Conservation (phyloP, 129 eudicot species). For the Tanacetum coccineum region DNA sequence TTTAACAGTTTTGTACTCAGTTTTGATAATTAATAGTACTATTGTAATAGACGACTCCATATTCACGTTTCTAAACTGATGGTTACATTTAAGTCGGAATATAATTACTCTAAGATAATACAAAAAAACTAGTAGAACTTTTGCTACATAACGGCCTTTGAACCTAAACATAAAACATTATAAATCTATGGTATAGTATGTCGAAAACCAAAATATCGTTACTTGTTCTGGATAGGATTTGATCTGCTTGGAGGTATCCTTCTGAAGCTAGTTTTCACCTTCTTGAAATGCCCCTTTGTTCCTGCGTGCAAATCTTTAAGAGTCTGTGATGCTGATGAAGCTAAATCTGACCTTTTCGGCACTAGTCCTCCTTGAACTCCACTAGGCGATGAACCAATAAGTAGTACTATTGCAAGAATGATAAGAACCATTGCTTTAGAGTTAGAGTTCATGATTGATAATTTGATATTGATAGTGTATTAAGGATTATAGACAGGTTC, state of each 20-base stretch:
- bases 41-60: conserved; percentile 27
- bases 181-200: conserved; percentile 13
- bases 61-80: conserved; percentile 44
- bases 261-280: conserved; percentile 53
- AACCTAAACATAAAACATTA: conserved; percentile 28
- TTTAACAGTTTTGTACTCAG: conserved; percentile 14
- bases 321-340: conserved; percentile 41
- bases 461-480: conserved; percentile 16
- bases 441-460: conserved; percentile 44
- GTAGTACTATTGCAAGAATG: conserved; percentile 42
- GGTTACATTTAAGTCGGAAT: conserved; percentile 29
- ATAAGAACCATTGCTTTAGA: conserved; percentile 26
- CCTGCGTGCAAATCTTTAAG: conserved; percentile 34
- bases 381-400: conserved; percentile 34
- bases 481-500: conserved; percentile 11
- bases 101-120: conserved; percentile 16
- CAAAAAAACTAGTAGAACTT: conserved; percentile 4
- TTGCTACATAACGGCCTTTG: conserved; percentile 31
- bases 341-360: conserved; percentile 16
- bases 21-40: background rate
- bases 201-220: background rate
- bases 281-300: conserved; percentile 47
- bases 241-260: conserved; percentile 76
- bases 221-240: conserved; percentile 91
- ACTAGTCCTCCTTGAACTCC: conserved; percentile 29